Evolutionary conservation across 1,139 yeast species (phyloP).

Genomic region (Blastobotrys ciferrii): DNA sequence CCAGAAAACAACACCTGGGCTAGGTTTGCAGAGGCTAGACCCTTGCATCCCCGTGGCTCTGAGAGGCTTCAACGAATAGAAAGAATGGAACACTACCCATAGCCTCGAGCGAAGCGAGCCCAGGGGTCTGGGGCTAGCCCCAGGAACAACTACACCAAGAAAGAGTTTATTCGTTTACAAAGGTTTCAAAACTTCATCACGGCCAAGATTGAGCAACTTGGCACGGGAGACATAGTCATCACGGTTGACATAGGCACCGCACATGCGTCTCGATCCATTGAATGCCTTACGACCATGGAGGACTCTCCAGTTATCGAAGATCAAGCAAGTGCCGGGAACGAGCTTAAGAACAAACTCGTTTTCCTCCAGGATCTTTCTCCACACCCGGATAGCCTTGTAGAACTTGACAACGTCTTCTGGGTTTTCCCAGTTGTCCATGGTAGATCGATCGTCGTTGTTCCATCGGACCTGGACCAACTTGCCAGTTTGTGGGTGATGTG

Average conservation of each 20-base stretch:
- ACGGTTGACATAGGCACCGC: constrained; percentile 72
- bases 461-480: constrained; percentile 66
- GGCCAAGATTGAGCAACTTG: constrained; percentile 51
- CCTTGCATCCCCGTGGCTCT: too few relatives aligned
- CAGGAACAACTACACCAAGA: too few relatives aligned
- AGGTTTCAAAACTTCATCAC: constrained; percentile 48
- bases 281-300: constrained; percentile 71
- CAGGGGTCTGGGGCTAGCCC: too few relatives aligned
- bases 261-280: constrained; percentile 68
- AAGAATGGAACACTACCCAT: too few relatives aligned
- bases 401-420: constrained; percentile 56
- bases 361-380: constrained; percentile 56
- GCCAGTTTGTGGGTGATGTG: constrained; percentile 50
- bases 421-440: constrained; percentile 57
- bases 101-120: too few relatives aligned
- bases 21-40: too few relatives aligned
- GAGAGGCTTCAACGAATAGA: too few relatives aligned
- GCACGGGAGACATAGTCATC: constrained; percentile 66
- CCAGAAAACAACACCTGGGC: too few relatives aligned
- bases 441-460: constrained; percentile 73
- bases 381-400: constrained; percentile 57
- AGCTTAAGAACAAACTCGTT: constrained; percentile 59
- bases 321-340: constrained; percentile 65
- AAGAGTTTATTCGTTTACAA: too few relatives aligned
- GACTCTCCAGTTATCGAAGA: constrained; percentile 77